Conservation (phyloP, 257 asterid genomes). For the Phtheirospermum japonicum region DNA sequence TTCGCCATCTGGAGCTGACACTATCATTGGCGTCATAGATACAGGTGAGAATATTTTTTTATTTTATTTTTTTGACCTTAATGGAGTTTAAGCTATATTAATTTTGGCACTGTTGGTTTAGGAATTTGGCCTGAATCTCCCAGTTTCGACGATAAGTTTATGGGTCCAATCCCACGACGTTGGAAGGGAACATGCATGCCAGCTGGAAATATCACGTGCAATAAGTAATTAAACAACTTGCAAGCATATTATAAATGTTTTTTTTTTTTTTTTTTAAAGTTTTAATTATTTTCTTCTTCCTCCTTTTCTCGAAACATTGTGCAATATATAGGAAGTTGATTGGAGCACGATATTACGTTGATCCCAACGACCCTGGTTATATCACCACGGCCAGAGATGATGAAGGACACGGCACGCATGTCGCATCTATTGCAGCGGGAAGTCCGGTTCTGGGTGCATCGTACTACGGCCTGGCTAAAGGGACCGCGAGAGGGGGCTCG, state of each 20-base stretch:
- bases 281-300: too few species aligned
- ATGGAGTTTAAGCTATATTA: too few species aligned
- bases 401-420: conserved; percentile 82
- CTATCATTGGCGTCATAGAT: conserved; percentile 77
- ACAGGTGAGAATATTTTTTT: conserved; percentile 44
- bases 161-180: too few species aligned
- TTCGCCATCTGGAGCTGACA: conserved; percentile 41
- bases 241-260: too few species aligned
- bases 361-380: not conserved
- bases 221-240: too few species aligned
- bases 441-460: conserved; percentile 57
- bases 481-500: conserved; percentile 73
- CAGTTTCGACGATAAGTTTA: too few species aligned
- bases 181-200: too few species aligned
- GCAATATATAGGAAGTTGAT: conserved; percentile 52
- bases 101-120: conserved; percentile 10
- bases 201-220: too few species aligned
- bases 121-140: conserved; percentile 95
- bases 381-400: conserved; percentile 51
- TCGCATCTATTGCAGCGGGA: conserved; percentile 83
- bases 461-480: conserved; percentile 63
- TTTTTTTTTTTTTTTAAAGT: too few species aligned
- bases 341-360: conserved; percentile 69
- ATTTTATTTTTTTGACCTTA: not conserved
- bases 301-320: not conserved